phyloP scores from a whole-genome alignment of 2,329 filamentous ascomycete genomes.

The Gyromitra esculenta region DNA sequence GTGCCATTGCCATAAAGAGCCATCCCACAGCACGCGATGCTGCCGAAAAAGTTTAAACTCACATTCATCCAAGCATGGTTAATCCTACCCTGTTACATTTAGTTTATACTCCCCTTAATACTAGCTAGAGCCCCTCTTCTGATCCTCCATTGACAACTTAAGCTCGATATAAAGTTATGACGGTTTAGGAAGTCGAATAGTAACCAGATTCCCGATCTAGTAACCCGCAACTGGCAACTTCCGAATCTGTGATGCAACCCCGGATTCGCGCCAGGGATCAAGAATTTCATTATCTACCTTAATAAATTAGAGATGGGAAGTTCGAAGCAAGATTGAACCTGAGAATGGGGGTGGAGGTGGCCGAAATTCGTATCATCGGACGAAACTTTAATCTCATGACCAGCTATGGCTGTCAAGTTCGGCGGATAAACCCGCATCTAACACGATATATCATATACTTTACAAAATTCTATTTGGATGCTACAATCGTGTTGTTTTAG shows the following conservation, averaged over 20 bases:
- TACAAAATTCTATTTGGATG: not conserved
- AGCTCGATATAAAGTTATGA: not conserved
- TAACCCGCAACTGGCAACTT: conserved; percentile 26
- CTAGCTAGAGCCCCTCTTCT: not conserved
- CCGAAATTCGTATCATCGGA: not conserved
- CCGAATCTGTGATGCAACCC: conserved; percentile 24
- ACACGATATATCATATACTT: conserved; percentile 3
- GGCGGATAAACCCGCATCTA: not conserved
- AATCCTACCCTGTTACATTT: no score
- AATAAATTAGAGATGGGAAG: not conserved
- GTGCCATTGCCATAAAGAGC: not conserved
- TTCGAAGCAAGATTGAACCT: not conserved
- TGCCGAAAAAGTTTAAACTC: conserved; percentile 26
- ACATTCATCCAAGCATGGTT: not conserved
- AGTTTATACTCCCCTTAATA: not conserved
- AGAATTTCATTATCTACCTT: not conserved
- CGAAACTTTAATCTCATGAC: conserved; percentile 3
- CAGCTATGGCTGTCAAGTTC: not conserved
- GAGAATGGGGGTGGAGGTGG: not conserved
- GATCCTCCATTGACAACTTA: not conserved
- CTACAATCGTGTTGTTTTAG: conserved; percentile 15
- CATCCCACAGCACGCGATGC: not conserved
- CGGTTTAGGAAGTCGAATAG: conserved; percentile 17
- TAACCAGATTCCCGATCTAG: conserved; percentile 37
- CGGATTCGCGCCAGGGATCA: conserved; percentile 17